phyloP scores from a whole-genome alignment of 2,329 filamentous ascomycete genomes.

The Tolypocladium cylindrosporum region DNA sequence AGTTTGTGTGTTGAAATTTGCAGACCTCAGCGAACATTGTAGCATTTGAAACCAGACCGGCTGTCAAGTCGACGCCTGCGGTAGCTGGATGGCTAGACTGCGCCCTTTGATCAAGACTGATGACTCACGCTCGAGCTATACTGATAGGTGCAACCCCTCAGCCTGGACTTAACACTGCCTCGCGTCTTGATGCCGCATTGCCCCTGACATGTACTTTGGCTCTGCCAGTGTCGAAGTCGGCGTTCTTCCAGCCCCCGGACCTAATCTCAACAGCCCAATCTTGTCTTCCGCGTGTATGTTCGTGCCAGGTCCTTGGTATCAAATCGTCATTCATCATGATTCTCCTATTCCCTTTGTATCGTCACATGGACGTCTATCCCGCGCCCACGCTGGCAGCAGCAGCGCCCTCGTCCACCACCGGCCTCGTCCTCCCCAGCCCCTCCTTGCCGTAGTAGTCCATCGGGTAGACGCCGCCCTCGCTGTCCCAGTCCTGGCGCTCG shows the following conservation, averaged over 20 bases:
- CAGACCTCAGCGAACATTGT: neutral
- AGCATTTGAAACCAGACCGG: neutral
- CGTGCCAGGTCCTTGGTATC: neutral
- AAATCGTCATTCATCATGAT: neutral
- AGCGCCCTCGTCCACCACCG: conserved; percentile 16
- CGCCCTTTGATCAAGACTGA: neutral
- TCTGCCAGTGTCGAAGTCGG: neutral
- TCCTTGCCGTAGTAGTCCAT: conserved; percentile 98
- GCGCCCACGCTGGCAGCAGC: neutral
- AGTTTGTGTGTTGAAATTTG: neutral
- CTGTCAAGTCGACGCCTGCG: neutral
- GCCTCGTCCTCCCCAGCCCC: conserved; percentile 71
- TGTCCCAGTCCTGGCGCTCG: conserved; percentile 64
- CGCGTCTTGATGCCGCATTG: neutral
- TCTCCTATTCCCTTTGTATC: neutral
- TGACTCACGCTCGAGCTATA: neutral
- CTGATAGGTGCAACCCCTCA: neutral
- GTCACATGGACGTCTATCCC: neutral
- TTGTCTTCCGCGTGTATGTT: neutral
- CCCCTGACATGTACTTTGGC: neutral
- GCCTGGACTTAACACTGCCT: neutral
- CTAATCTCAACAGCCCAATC: neutral
- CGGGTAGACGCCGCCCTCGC: conserved; percentile 59
- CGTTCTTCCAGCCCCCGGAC: neutral
- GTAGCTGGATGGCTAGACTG: neutral